Evolutionary conservation across 176 grass and related monocot species (phyloP), one percentile per base, ranked within the genome.

Genomic region (Calamus simplicifolius): DNA sequence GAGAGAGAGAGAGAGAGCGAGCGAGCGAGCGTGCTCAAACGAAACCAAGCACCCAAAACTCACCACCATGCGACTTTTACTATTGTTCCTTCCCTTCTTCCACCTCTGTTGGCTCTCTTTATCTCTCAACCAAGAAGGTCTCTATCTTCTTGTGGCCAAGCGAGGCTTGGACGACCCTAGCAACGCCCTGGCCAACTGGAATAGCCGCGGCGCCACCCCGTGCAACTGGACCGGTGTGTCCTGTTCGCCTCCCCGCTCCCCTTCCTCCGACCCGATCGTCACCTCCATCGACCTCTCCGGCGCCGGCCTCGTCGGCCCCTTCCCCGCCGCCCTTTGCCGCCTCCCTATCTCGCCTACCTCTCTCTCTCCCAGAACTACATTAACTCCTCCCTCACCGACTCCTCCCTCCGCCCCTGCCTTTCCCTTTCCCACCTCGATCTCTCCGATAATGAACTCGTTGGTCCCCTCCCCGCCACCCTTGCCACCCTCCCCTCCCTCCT

Each of bases 241-340:
- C 52, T 96, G 92, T 64, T 67, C 67, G 3, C 7, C 29, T 30
- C 4, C 7, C 18, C 0, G 5, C 5, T 18, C 23, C 58, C 14
- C 58, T 16, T 80, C 87, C 3, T 69, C 58, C 43, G 72, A 0
- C 14, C 4, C 90, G 23, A 70, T 82, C n/a, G 65, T 88, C 16
- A 23, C 53, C 0, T 27, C 0, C 43, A 5, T 73, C 49, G 56
- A 66, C 64, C 35, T 43, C 35, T 43, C 35, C 8, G 8, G 2
- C 2, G 13, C 10, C 2, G 13, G 13, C 35, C 72, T 96, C 52
- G 12, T 3, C 12, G 77, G 86, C 1, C 43, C 92, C 16, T 96
- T 96, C 72, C 92, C 92, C 4, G n/a, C 70, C 18, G 75, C 77
- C 28, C 58, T 96, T 8, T 96, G 92, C 72, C 80, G 67, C 50